These are phyloP conservation scores for Leccinum solheimii DNA, from an alignment of 1,284 basidiomycete genomes.

Conservation along the genomic window DNA sequence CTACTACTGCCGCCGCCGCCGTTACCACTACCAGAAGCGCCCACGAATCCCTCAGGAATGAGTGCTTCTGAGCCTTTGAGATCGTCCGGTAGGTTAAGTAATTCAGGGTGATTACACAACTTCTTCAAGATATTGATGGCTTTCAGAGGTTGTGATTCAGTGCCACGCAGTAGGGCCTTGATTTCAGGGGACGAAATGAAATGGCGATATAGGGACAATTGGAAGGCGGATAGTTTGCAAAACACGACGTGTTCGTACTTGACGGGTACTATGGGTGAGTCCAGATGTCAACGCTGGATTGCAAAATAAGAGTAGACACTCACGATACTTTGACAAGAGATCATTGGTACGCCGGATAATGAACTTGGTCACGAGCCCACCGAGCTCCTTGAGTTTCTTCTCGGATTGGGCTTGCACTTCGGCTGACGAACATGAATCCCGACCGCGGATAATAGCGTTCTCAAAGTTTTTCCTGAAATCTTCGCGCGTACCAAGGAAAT, in stretches of 20 bases:
- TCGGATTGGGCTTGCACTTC: slow-evolving; percentile 82
- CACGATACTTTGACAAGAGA: slow-evolving; percentile 93
- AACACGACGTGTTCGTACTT: slow-evolving; percentile 99
- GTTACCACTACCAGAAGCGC: slow-evolving; percentile 43
- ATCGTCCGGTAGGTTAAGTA: slow-evolving; percentile 87
- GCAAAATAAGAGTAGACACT: slow-evolving; percentile 36
- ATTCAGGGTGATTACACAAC: slow-evolving; percentile 95
- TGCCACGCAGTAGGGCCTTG: slow-evolving; percentile 86
- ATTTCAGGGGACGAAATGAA: slow-evolving; percentile 97
- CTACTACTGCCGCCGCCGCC: slow-evolving; percentile 27
- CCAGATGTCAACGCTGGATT: slow-evolving; percentile 7
- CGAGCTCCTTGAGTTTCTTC: slow-evolving; percentile 91
- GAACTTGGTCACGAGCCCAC: slow-evolving; percentile 90
- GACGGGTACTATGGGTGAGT: slow-evolving; percentile 75
- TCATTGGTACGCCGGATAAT: slow-evolving; percentile 98
- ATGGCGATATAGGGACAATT: slow-evolving; percentile 85
- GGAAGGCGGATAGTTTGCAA: slow-evolving; percentile 87
- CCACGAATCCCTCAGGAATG: slow-evolving; percentile 83
- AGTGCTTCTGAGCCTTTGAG: slow-evolving; percentile 82
- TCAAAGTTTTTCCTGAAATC: slow-evolving; percentile 99
- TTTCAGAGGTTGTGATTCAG: slow-evolving; percentile 93
- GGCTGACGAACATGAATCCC: slow-evolving; percentile 90
- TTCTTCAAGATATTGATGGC: slow-evolving; percentile 98
- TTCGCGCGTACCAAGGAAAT: slow-evolving; percentile 88
- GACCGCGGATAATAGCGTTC: slow-evolving; percentile 89